phyloP scores from a whole-genome alignment of 495 filamentous ascomycete species.

The Penicillium ochrochloron region DNA sequence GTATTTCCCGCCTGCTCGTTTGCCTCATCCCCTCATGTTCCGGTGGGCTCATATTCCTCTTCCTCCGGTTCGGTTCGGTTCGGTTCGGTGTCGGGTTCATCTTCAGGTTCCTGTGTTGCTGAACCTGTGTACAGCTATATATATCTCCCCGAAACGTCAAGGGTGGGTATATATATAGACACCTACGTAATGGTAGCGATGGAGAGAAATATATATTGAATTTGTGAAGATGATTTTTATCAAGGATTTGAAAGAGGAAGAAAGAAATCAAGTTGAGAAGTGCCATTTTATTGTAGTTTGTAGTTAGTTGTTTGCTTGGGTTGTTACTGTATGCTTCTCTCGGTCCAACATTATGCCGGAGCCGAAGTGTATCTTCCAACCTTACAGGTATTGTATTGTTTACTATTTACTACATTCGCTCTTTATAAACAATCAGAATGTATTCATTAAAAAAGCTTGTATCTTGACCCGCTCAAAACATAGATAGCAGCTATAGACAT shows the following conservation, averaged over 20 bases:
- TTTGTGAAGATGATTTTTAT: too few relatives aligned
- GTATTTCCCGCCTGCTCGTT: too few relatives aligned
- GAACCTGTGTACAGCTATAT: too few relatives aligned
- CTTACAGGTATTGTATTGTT: too few relatives aligned
- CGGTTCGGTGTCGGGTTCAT: too few relatives aligned
- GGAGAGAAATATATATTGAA: background rate
- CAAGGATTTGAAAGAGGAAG: background rate
- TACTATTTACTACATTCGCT: background rate
- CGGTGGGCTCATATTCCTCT: too few relatives aligned
- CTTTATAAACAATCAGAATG: background rate
- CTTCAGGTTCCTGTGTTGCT: too few relatives aligned
- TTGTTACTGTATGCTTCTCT: background rate
- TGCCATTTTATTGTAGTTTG: background rate
- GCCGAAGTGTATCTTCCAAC: background rate
- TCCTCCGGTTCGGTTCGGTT: too few relatives aligned
- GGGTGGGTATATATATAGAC: background rate
- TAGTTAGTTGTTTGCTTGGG: too few relatives aligned
- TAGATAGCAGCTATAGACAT: background rate
- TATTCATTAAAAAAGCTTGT: background rate
- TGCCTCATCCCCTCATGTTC: too few relatives aligned
- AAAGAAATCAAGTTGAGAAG: background rate
- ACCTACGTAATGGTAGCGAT: background rate
- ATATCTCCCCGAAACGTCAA: background rate
- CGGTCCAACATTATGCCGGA: background rate
- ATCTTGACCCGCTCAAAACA: background rate